Percentiles rank a stretch among this genome's conserved stretches.
Evolutionary conservation across 2,329 filamentous ascomycete species (phyloP).

Genomic region (Rhexocercosporidium sp.): DNA sequence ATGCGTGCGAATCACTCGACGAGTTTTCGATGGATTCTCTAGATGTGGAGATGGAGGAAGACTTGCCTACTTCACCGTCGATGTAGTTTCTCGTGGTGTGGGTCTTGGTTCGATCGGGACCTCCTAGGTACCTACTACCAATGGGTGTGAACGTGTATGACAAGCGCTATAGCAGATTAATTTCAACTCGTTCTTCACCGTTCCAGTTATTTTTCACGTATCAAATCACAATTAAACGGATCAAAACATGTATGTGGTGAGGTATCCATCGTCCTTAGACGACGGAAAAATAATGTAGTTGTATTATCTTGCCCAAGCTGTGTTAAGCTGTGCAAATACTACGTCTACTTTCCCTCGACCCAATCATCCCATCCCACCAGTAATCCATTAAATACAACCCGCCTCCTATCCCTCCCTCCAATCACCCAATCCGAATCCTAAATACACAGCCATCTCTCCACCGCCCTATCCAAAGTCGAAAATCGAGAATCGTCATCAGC

Average conservation of each 20-base stretch:
- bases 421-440: neutral
- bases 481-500: neutral
- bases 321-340: neutral
- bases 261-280: neutral
- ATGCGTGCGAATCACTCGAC: too few species aligned
- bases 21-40: too few species aligned
- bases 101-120: too few species aligned
- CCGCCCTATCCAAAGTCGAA: neutral
- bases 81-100: too few species aligned
- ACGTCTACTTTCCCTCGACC: neutral
- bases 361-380: neutral
- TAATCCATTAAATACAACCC: slow-evolving; percentile 6
- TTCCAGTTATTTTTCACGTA: neutral
- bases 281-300: neutral
- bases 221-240: neutral
- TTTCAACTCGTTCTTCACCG: neutral
- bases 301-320: neutral
- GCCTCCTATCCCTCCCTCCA: neutral
- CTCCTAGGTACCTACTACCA: too few species aligned
- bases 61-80: too few species aligned
- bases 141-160: too few species aligned
- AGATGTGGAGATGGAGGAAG: too few species aligned
- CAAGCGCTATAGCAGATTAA: neutral
- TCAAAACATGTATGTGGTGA: neutral
- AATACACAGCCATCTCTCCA: neutral